Evolutionary conservation across 2,329 filamentous ascomycete genomes (phyloP).

Genomic region (Lithohypha guttulata): DNA sequence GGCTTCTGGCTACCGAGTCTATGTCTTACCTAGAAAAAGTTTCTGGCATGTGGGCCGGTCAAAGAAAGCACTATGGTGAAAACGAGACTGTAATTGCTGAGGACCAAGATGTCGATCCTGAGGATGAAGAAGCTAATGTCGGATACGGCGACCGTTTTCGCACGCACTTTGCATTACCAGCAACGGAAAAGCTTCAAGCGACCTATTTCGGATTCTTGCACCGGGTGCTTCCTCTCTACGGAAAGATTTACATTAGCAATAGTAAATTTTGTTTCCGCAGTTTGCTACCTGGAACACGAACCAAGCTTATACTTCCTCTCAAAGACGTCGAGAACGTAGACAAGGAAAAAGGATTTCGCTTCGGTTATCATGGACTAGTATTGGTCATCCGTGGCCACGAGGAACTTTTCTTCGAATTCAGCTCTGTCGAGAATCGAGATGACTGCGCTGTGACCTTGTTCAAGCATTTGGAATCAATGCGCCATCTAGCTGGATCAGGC

Average conservation of each 20-base stretch:
- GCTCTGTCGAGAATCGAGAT: constrained; percentile 64
- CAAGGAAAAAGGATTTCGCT: constrained; percentile 89
- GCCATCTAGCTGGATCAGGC: constrained; percentile 59
- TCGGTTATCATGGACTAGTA: constrained; percentile 81
- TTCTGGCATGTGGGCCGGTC: constrained; percentile 91
- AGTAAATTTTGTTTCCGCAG: constrained; percentile 87
- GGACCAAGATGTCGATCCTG: constrained; percentile 48
- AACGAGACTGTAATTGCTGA: constrained; percentile 55
- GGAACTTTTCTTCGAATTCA: constrained; percentile 93
- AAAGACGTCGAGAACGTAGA: constrained; percentile 86
- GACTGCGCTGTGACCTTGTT: constrained; percentile 78
- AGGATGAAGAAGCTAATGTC: constrained; percentile 44
- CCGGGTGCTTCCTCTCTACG: constrained; percentile 80
- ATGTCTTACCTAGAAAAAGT: constrained; percentile 97
- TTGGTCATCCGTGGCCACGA: constrained; percentile 90
- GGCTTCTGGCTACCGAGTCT: constrained; percentile 72
- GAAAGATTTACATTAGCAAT: constrained; percentile 90
- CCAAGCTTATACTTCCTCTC: constrained; percentile 82
- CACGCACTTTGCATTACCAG: constrained; percentile 79
- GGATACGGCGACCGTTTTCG: constrained; percentile 61
- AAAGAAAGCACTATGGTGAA: constrained; percentile 77
- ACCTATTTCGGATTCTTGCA: constrained; percentile 91
- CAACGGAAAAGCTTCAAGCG: constrained; percentile 70
- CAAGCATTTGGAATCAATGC: constrained; percentile 61
- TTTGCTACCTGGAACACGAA: constrained; percentile 75